These are phyloP conservation scores for Fraxinus xanthoxyloides DNA, from an alignment of 305 asterid species.

Conservation along the genomic window DNA sequence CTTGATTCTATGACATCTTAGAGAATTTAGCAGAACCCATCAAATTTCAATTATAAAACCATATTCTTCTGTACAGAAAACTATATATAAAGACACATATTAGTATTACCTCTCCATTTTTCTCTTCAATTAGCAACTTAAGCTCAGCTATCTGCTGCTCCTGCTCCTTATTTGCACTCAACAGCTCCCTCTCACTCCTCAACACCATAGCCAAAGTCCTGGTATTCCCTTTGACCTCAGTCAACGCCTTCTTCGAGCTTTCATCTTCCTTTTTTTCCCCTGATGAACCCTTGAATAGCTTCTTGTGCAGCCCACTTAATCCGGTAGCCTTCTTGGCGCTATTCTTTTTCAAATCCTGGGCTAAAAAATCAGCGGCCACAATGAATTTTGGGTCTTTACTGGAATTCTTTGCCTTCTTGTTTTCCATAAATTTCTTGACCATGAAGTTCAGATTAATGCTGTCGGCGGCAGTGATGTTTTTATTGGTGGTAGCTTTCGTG, in stretches of 20 bases:
- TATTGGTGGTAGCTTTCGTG: conserved; percentile 17
- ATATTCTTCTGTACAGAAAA: not conserved
- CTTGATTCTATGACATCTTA: not conserved
- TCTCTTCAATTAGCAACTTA: conserved; percentile 32
- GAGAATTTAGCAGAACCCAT: not conserved
- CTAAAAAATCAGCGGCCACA: conserved; percentile 56
- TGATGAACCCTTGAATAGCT: conserved; percentile 68
- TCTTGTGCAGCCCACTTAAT: conserved; percentile 68
- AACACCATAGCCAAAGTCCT: conserved; percentile 47
- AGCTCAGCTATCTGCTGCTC: conserved; percentile 37
- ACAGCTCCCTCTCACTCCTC: conserved; percentile 54
- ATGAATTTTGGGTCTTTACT: conserved; percentile 46
- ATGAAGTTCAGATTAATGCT: conserved; percentile 49
- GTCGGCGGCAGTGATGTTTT: conserved; percentile 20
- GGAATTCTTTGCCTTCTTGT: conserved; percentile 47
- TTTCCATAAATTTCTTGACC: conserved; percentile 72
- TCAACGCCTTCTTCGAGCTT: conserved; percentile 39
- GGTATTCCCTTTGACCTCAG: conserved; percentile 41
- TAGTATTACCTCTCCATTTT: conserved; percentile 43
- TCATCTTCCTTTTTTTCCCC: conserved; percentile 26
- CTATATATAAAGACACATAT: not conserved
- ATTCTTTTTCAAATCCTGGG: conserved; percentile 73
- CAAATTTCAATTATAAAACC: not conserved
- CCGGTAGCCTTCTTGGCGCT: conserved; percentile 44
- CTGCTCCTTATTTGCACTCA: conserved; percentile 37